These are phyloP conservation scores for Zymoseptoria passerinii DNA, from an alignment of 2,329 filamentous ascomycete species.

Conservation along the genomic window DNA sequence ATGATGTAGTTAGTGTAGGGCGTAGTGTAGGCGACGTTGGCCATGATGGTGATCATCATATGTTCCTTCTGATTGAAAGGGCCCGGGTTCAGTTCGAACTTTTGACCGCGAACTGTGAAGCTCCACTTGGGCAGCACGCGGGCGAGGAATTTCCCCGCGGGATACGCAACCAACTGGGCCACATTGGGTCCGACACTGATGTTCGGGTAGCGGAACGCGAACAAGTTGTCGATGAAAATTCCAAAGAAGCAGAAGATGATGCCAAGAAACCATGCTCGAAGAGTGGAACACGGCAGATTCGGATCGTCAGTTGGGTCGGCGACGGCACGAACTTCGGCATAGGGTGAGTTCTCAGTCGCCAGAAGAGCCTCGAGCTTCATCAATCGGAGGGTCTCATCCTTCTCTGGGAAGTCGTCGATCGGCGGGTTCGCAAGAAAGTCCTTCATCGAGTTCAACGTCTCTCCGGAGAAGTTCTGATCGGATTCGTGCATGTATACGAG, in stretches of 20 bases:
- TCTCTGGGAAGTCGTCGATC: conserved; percentile 4
- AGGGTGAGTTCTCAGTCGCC: conserved; percentile 17
- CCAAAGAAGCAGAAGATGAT: conserved; percentile 23
- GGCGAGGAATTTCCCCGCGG: conserved; percentile 48
- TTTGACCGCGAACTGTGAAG: conserved; percentile 45
- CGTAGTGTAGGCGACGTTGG: conserved; percentile 39
- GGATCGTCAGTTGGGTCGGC: conserved; percentile 18
- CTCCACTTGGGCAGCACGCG: conserved; percentile 46
- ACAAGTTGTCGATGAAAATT: conserved; percentile 25
- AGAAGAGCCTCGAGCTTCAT: conserved; percentile 8
- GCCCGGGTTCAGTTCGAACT: conserved; percentile 50
- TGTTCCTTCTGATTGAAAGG: conserved; percentile 57
- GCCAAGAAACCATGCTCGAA: conserved; percentile 29
- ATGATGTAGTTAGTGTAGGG: conserved; percentile 1
- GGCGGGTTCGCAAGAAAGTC: conserved; percentile 9
- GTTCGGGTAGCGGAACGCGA: conserved; percentile 26
- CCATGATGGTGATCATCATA: conserved; percentile 56
- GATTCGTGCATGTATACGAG: conserved; percentile 10
- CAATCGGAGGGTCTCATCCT: conserved; percentile 4
- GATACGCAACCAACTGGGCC: conserved; percentile 25
- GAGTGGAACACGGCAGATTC: conserved; percentile 23
- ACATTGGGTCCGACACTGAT: conserved; percentile 26
- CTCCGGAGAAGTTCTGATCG: conserved; percentile 10
- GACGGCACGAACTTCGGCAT: conserved; percentile 19
- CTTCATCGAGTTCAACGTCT: conserved; percentile 8